Base-by-base conservation (phyloP, 2,329 filamentous ascomycete genomes). In the Ceratocystis cubensis region DNA sequence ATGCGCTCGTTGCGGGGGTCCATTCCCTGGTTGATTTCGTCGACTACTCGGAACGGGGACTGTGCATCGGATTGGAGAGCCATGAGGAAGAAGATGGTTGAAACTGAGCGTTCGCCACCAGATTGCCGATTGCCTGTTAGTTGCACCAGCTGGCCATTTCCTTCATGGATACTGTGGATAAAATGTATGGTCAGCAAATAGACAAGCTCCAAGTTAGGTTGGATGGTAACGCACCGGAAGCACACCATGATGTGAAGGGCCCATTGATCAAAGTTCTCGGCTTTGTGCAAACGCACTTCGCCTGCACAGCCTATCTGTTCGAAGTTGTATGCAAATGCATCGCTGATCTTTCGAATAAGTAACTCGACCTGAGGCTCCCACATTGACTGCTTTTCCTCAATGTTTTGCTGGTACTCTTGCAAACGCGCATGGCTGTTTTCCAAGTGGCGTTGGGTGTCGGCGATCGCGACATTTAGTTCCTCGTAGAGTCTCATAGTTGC, bases 11-110 rank as follows among this genome's bases (percentile, higher is more conserved):
- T 99, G 72, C 94, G 87, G 56, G 93, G 94, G 75, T 99, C 94
- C 94, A 99, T 99, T 70, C 94, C 94, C 77, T 99, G 94, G 74
- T 99, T 99, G 81, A 99, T 99, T 78, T 99, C 94, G 76, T 99
- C 94, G 68, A 99, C 94, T 63, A 99, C 93, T 64, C 94, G 91
- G 83, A 99, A 99, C 0, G 94, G 94, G 2, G 92, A 91, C 72
- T 91, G 88, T 17, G 94, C 93, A 72, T 99, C 86, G 63, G 89
- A 89, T 75, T 99, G 94, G 30, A 99, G 83, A 4, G 94, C 91
- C 92, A 99, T 97, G 66, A 99, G 89, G 78, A 95, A 99, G 81
- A 97, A 99, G 73, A 97, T 96, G 15, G 94, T 99, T 25, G 91
- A 96, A 25, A 99, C 93, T 28, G 94, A 91, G 68, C 94, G 88